A percentile compares a stretch with the other conserved stretches of the same genome.
These are phyloP conservation scores for Amylostereum areolatum DNA, from an alignment of 1,284 basidiomycete species.

Conservation along the genomic window DNA sequence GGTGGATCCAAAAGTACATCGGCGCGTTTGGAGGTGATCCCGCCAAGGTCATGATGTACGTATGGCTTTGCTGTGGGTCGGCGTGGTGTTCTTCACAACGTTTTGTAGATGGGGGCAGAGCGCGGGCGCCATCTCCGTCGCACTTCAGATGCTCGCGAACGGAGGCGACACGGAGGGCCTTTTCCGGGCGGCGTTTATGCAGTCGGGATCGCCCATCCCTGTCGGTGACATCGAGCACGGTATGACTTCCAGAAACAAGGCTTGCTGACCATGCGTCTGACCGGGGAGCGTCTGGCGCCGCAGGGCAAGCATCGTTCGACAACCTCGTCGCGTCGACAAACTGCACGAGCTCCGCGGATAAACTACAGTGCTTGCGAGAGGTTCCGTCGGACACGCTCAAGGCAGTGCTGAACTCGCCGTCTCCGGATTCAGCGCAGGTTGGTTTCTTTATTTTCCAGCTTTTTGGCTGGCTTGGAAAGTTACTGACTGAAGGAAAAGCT, in stretches of 20 bases:
- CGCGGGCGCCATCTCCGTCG: constrained; percentile 31
- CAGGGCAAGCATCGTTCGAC: constrained; percentile 25
- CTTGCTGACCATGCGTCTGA: background rate
- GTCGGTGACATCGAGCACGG: constrained; percentile 20
- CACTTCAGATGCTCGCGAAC: constrained; percentile 23
- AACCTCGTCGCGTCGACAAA: constrained; percentile 22
- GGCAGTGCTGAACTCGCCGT: too few relatives aligned
- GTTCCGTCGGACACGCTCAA: constrained; percentile 24
- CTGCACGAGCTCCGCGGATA: constrained; percentile 25
- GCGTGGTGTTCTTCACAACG: too few relatives aligned
- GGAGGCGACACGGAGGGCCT: constrained; percentile 23
- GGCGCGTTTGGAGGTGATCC: constrained; percentile 34
- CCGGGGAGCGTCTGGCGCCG: too few relatives aligned
- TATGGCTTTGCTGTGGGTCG: constrained; percentile 24
- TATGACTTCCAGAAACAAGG: background rate
- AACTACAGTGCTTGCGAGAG: constrained; percentile 32
- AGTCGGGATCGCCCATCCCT: constrained; percentile 27
- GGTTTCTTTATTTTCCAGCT: constrained; percentile 3
- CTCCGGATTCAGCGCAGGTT: too few relatives aligned
- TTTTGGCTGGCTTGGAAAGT: too few relatives aligned
- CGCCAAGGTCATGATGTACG: constrained; percentile 22
- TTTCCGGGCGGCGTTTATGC: constrained; percentile 27
- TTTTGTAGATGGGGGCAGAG: constrained; percentile 38
- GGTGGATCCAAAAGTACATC: constrained; percentile 38
- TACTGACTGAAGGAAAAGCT: too few relatives aligned